Conservation (phyloP, 495 filamentous ascomycete species). For the Aspergillus baeticus region DNA sequence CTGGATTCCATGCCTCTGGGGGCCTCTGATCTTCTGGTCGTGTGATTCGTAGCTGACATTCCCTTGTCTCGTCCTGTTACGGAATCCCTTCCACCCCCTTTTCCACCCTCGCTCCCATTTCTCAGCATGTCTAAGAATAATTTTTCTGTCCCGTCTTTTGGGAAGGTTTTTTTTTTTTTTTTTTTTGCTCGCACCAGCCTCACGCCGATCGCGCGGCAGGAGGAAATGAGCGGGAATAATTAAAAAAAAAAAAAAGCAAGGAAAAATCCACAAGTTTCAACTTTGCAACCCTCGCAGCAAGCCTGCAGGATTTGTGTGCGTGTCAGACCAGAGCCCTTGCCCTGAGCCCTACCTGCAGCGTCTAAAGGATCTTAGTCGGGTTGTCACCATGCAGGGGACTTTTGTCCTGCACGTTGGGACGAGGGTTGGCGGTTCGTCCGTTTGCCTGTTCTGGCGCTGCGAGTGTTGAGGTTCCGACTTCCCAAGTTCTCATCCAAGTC, state of each 20-base stretch:
- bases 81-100: neutral
- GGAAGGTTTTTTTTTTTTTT: neutral
- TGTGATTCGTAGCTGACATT: conserved; percentile 10
- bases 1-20: neutral
- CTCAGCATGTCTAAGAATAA: conserved; percentile 3
- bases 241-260: conserved; percentile 7
- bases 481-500: too few relatives aligned
- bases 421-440: neutral
- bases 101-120: neutral
- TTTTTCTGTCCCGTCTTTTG: neutral
- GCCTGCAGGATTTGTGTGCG: conserved; percentile 15
- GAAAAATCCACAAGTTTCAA: neutral
- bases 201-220: conserved; percentile 22
- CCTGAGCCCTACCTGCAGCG: conserved; percentile 22
- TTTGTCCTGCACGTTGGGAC: too few relatives aligned
- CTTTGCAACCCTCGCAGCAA: neutral
- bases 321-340: conserved; percentile 18
- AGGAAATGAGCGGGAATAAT: conserved; percentile 3
- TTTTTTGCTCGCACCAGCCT: conserved; percentile 8
- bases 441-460: conserved; percentile 3
- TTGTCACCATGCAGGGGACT: neutral
- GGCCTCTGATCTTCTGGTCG: neutral
- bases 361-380: neutral
- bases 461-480: neutral
- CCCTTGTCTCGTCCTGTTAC: neutral